phyloP scores from a whole-genome alignment of 1,139 yeast species.

The Geotrichum histeridarum region DNA sequence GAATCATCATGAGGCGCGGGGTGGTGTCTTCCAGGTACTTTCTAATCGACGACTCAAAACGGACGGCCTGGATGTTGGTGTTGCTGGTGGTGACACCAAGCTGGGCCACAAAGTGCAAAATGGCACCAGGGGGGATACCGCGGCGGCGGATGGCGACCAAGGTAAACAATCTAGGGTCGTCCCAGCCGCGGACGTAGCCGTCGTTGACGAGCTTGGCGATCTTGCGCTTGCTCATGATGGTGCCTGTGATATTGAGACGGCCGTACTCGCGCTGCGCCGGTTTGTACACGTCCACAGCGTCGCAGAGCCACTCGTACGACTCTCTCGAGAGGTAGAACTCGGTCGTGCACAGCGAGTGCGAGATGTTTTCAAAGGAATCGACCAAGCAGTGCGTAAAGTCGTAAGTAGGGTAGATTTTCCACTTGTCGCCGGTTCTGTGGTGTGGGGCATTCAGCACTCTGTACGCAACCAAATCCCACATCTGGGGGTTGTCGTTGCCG shows the following conservation, averaged over 20 bases:
- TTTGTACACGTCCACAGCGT: conserved; percentile 87
- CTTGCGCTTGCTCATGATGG: conserved; percentile 90
- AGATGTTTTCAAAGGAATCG: conserved; percentile 92
- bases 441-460: conserved; percentile 88
- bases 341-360: conserved; percentile 92
- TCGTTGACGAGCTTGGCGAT: conserved; percentile 87
- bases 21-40: conserved; percentile 82
- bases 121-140: conserved; percentile 99
- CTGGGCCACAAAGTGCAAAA: conserved; percentile 85
- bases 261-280: conserved; percentile 99
- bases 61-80: conserved; percentile 79
- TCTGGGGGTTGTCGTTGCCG: conserved; percentile 89
- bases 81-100: conserved; percentile 94
- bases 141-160: conserved; percentile 93
- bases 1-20: conserved; percentile 90
- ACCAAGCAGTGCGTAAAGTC: conserved; percentile 98
- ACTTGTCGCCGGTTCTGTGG: conserved; percentile 92
- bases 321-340: conserved; percentile 90
- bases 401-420: conserved; percentile 98
- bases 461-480: conserved; percentile 99
- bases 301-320: conserved; percentile 98
- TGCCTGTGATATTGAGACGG: conserved; percentile 89
- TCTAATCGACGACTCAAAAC: conserved; percentile 89
- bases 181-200: conserved; percentile 88
- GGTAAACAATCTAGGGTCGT: conserved; percentile 94